Evolutionary conservation across 805 yeast species (phyloP).

Genomic region (Candida methanosorbosa): DNA sequence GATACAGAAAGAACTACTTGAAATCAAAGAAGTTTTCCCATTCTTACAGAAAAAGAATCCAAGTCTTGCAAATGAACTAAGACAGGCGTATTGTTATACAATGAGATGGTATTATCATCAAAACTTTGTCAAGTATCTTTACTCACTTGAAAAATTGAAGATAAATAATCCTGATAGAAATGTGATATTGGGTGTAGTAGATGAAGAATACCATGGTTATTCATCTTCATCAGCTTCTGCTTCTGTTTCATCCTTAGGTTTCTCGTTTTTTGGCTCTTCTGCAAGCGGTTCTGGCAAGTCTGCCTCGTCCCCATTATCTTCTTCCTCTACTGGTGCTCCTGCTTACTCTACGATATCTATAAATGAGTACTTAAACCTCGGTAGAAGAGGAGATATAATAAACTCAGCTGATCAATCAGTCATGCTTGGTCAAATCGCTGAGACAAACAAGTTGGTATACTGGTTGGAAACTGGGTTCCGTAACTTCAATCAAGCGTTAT

Average conservation of each 20-base stretch:
- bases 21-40: slow-evolving; percentile 50
- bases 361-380: slow-evolving; percentile 49
- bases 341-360: slow-evolving; percentile 13
- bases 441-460: slow-evolving; percentile 54
- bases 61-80: slow-evolving; percentile 61
- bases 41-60: slow-evolving; percentile 50
- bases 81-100: slow-evolving; percentile 75
- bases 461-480: slow-evolving; percentile 69
- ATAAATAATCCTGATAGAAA: slow-evolving; percentile 45
- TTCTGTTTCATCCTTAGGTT: not conserved
- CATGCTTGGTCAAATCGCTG: slow-evolving; percentile 80
- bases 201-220: slow-evolving; percentile 7
- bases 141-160: slow-evolving; percentile 59
- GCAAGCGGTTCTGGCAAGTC: not conserved
- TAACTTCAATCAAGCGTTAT: slow-evolving; percentile 61
- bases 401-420: slow-evolving; percentile 50
- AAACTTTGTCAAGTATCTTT: slow-evolving; percentile 67
- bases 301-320: slow-evolving; percentile 2
- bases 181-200: slow-evolving; percentile 13
- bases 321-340: slow-evolving; percentile 6
- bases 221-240: not conserved
- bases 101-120: slow-evolving; percentile 90
- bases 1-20: slow-evolving; percentile 58
- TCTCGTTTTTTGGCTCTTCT: slow-evolving; percentile 7
- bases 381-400: slow-evolving; percentile 53